Conservation (phyloP, 2,329 filamentous ascomycete species). For the Colletotrichum destructivum region DNA sequence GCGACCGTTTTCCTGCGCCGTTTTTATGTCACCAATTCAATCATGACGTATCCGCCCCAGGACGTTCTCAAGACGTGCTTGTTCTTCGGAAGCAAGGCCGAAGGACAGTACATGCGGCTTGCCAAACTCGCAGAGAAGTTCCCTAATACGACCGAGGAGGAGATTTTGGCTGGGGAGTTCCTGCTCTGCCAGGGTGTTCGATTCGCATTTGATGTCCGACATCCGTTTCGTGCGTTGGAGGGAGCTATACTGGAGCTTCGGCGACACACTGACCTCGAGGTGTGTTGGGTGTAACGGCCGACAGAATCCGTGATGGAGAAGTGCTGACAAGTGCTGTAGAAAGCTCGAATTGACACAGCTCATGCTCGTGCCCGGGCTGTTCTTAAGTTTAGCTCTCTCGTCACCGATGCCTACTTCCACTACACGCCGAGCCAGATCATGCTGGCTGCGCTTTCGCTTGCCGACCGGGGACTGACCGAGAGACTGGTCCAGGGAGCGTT, state of each 20-base stretch:
- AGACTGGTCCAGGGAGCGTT: constrained; percentile 60
- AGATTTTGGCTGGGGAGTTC: constrained; percentile 92
- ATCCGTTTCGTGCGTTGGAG: constrained; percentile 90
- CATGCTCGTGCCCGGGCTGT: constrained; percentile 82
- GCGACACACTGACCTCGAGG: constrained; percentile 75
- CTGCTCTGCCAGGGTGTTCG: constrained; percentile 91
- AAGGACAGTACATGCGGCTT: constrained; percentile 82
- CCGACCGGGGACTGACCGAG: constrained; percentile 76
- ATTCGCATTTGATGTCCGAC: constrained; percentile 93
- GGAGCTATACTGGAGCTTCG: constrained; percentile 88
- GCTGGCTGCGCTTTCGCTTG: constrained; percentile 84
- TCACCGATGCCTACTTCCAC: constrained; percentile 97
- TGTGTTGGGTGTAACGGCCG: constrained; percentile 47
- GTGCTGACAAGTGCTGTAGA: constrained; percentile 43
- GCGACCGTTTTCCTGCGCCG: constrained; percentile 91
- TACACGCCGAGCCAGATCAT: constrained; percentile 96
- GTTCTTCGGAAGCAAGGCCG: constrained; percentile 94
- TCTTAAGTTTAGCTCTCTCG: constrained; percentile 83
- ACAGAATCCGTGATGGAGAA: too few relatives aligned
- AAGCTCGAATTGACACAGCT: constrained; percentile 69
- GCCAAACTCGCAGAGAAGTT: constrained; percentile 77
- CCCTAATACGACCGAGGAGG: constrained; percentile 80
- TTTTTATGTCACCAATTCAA: constrained; percentile 95
- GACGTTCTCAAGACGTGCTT: constrained; percentile 91
- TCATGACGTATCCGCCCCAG: constrained; percentile 95